A percentile compares a stretch with the other conserved stretches of the same genome.
Conservation (phyloP, 306 rosid species). For the Ormosia semicastrata region DNA sequence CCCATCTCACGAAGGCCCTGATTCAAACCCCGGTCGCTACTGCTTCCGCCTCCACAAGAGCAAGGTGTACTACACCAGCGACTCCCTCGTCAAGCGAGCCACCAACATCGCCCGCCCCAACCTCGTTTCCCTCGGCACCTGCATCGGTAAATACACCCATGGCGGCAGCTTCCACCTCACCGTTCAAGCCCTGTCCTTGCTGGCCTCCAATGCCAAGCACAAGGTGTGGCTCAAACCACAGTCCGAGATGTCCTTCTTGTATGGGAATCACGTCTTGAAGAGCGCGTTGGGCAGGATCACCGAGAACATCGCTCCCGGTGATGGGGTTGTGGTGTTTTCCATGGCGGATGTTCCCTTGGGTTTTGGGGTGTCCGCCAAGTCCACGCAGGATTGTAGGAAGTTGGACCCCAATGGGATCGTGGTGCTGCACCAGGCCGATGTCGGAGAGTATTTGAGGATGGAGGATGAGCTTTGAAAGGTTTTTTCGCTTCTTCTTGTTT, state of each 20-base stretch:
- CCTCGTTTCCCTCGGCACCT: constrained; percentile 70
- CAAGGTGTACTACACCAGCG: constrained; percentile 74
- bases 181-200: constrained; percentile 55
- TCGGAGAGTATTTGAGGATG: constrained; percentile 92
- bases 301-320: constrained; percentile 69
- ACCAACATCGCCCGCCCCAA: constrained; percentile 69
- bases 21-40: constrained; percentile 64
- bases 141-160: constrained; percentile 88
- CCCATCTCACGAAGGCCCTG: constrained; percentile 91
- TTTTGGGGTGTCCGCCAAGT: constrained; percentile 83
- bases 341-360: constrained; percentile 92
- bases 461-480: constrained; percentile 79
- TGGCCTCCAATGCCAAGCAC: constrained; percentile 82
- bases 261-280: constrained; percentile 85
- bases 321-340: constrained; percentile 86
- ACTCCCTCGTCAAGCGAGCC: constrained; percentile 82
- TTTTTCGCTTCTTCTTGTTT: background rate
- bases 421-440: constrained; percentile 84
- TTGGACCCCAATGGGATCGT: constrained; percentile 88
- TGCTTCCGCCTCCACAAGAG: constrained; percentile 91
- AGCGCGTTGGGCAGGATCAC: constrained; percentile 87
- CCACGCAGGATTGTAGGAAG: constrained; percentile 93
- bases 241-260: constrained; percentile 81
- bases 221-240: constrained; percentile 94
- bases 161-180: constrained; percentile 86